Evolutionary conservation across 805 yeast genomes (phyloP), one percentile per base, ranked within the genome.

Genomic region (Pichia cephalocereana): DNA sequence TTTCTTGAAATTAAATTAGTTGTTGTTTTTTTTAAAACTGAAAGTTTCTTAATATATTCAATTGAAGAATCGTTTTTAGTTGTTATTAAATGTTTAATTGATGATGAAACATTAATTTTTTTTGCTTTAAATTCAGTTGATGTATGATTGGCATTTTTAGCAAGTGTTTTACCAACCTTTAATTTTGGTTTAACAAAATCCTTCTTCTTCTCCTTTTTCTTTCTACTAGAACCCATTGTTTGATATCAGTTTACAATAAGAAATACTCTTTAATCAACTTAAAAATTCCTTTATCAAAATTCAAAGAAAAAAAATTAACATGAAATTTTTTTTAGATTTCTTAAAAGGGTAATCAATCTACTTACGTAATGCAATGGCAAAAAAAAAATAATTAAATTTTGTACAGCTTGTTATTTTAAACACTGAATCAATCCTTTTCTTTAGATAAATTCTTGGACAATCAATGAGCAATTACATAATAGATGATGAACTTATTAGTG

Each of bases 111-210:
- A 26, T 28, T 46, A 34, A 74, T 70, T 39, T 77, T 62, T 58
- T 80, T 85, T 11, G 96, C 81, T 41, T 75, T 77, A 67, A 91
- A 91, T 0, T 95, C 83, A 0, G 96, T 87, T 55, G 85, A 91
- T 6, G 99, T 93, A 49, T 75, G 78, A 61, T 88, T 87, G 18
- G 80, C 77, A 7, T 89, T 80, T 53, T 78, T 79, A 7, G 80
- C 79, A 18, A 79, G 77, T 3, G 83, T 70, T 65, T 93, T 93
- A 48, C 99, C 99, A 34, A 93, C 97, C 59, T 76, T 83, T 46
- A 93, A 75, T 70, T 87, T 91, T 50, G 80, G 72, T 64, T 88
- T 88, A 59, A 68, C 73, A 62, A 86, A 86, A 59, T 86, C 95
- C 66, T 82, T 83, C 60, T 72, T 73, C 69, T 83, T 86, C 52